Conservation (phyloP, 805 yeast genomes). For the Schizosaccharomyces pombe region DNA sequence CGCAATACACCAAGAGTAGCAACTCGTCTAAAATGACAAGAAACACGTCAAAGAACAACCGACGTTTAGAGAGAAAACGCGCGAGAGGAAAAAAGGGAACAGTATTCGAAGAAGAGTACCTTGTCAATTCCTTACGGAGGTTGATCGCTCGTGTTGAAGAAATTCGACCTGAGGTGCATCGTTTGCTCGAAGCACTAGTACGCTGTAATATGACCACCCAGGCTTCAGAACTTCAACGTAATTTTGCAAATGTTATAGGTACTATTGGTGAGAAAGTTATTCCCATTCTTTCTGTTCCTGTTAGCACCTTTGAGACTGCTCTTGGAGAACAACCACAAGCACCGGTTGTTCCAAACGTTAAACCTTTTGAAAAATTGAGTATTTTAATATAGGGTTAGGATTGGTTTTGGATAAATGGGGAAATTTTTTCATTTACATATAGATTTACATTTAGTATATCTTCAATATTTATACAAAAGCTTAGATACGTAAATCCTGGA, state of each 20-base stretch:
- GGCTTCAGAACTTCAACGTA: slow-evolving; percentile 54
- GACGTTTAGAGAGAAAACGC: slow-evolving; percentile 83
- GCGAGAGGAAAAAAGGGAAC: slow-evolving; percentile 97
- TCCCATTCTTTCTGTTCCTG: not conserved
- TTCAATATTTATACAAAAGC: too few species aligned
- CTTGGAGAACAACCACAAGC: not conserved
- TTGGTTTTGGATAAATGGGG: not conserved
- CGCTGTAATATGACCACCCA: slow-evolving; percentile 54
- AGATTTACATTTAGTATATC: too few species aligned
- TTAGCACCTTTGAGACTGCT: not conserved
- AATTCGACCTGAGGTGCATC: slow-evolving; percentile 50
- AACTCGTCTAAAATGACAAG: slow-evolving; percentile 93
- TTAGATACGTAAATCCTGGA: too few species aligned
- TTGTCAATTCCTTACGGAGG: slow-evolving; percentile 70
- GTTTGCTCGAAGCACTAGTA: slow-evolving; percentile 49
- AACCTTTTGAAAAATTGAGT: not conserved
- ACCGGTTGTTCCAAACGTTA: not conserved
- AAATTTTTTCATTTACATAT: too few species aligned
- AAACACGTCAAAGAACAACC: slow-evolving; percentile 70
- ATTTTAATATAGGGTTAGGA: not conserved
- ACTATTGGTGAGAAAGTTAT: not conserved
- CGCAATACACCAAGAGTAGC: slow-evolving; percentile 82
- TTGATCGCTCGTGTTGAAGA: slow-evolving; percentile 57
- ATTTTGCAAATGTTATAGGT: slow-evolving; percentile 19
- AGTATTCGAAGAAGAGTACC: slow-evolving; percentile 87